Conservation (phyloP, 2,329 filamentous ascomycete species). For the Aschersonia sp. region DNA sequence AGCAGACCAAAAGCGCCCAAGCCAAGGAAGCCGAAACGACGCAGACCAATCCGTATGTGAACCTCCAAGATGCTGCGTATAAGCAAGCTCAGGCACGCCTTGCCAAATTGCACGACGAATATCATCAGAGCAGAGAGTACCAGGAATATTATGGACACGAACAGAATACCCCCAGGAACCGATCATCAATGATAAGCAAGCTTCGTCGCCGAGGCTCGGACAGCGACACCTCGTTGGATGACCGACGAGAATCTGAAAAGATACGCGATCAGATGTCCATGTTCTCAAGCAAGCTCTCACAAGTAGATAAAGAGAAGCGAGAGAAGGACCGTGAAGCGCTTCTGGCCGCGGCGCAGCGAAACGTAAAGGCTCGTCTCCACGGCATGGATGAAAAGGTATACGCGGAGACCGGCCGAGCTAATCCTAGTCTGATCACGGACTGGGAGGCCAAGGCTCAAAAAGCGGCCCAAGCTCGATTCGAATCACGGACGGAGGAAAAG, state of each 20-base stretch:
- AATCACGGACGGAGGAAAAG: constrained; percentile 39
- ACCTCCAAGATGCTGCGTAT: constrained; percentile 75
- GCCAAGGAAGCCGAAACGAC: constrained; percentile 14
- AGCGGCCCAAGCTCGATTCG: constrained; percentile 50
- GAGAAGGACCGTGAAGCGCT: constrained; percentile 61
- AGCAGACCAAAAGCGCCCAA: constrained; percentile 29
- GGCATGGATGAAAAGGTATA: constrained; percentile 73
- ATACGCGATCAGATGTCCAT: constrained; percentile 70
- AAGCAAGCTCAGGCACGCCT: constrained; percentile 73
- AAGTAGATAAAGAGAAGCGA: constrained; percentile 60
- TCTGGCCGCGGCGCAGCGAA: constrained; percentile 66
- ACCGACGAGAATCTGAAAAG: constrained; percentile 53
- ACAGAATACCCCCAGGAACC: constrained; percentile 18
- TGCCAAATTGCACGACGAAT: constrained; percentile 62
- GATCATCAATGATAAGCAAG: constrained; percentile 38
- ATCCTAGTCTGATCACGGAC: constrained; percentile 51
- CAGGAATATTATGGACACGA: constrained; percentile 61
- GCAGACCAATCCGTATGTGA: constrained; percentile 41
- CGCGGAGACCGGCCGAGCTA: constrained; percentile 58
- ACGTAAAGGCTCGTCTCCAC: constrained; percentile 66
- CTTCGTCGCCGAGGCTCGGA: constrained; percentile 44
- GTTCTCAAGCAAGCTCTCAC: constrained; percentile 51
- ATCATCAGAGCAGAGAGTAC: constrained; percentile 45
- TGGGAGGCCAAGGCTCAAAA: constrained; percentile 69
- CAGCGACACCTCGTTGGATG: constrained; percentile 51